These are phyloP conservation scores for Plenodomus lindquistii DNA, from an alignment of 2,329 filamentous ascomycete genomes.

Conservation along the genomic window DNA sequence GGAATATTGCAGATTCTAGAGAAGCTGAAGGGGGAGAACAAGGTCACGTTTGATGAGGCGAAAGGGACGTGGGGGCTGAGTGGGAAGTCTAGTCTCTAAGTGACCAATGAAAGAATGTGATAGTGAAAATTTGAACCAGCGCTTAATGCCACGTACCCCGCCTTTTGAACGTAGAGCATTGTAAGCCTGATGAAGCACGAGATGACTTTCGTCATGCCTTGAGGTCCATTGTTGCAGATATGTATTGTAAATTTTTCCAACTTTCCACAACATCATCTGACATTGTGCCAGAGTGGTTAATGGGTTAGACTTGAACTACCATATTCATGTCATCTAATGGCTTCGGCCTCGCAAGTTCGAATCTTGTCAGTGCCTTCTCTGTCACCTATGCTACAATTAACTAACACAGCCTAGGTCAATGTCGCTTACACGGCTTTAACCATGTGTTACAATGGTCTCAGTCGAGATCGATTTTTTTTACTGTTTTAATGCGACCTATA, in stretches of 20 bases:
- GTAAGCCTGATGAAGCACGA: too few relatives aligned
- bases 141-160: background rate
- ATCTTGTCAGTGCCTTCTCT: conserved; percentile 39
- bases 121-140: background rate
- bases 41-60: conserved; percentile 52
- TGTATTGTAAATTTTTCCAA: background rate
- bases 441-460: too few relatives aligned
- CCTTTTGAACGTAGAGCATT: background rate
- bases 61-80: conserved; percentile 41
- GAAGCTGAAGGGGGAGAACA: conserved; percentile 78
- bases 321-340: conserved; percentile 47
- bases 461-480: too few relatives aligned
- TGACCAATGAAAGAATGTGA: conserved; percentile 12
- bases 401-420: too few relatives aligned
- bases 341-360: conserved; percentile 49
- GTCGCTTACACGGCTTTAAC: too few relatives aligned
- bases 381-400: too few relatives aligned
- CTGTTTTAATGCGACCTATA: too few relatives aligned
- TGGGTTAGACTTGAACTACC: conserved; percentile 49
- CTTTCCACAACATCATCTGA: conserved; percentile 15
- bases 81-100: conserved; percentile 38
- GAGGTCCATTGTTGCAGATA: background rate
- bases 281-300: conserved; percentile 48
- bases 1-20: conserved; percentile 77
- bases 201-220: background rate